phyloP scores from a whole-genome alignment of 257 asterid genomes.

The Nicotiana undulata region DNA sequence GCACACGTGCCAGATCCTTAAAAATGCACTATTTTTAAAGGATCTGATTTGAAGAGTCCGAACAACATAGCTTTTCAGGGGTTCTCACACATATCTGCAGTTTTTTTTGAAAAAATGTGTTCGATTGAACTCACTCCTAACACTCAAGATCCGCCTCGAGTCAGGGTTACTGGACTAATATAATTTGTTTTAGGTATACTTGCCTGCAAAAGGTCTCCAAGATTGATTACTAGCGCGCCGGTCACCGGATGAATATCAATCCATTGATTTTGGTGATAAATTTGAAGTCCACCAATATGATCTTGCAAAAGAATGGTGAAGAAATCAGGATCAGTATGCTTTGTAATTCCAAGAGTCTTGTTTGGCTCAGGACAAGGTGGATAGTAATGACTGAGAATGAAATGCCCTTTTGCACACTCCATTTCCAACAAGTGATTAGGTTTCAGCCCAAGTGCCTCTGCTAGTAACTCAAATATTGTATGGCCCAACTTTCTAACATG shows the following conservation, averaged over 20 bases:
- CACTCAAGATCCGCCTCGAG: neutral
- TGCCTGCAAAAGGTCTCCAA: constrained; percentile 18
- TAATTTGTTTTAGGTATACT: neutral
- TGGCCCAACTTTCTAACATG: neutral
- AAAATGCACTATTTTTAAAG: too few species aligned
- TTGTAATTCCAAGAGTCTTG: constrained; percentile 5
- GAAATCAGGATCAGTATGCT: constrained; percentile 14
- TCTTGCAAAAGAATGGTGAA: constrained; percentile 17
- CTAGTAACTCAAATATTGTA: constrained; percentile 4
- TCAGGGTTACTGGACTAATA: neutral
- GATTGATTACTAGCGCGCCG: constrained; percentile 11
- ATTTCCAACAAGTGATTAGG: constrained; percentile 8
- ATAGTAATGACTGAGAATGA: constrained; percentile 11
- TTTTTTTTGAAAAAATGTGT: neutral
- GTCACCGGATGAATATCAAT: neutral
- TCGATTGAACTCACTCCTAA: neutral
- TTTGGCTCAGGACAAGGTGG: constrained; percentile 19
- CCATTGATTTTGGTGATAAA: constrained; percentile 16
- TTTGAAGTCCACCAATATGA: constrained; percentile 16
- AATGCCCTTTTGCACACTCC: constrained; percentile 18
- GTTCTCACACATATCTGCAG: neutral
- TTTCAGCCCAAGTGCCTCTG: constrained; percentile 14
- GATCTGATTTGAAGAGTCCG: too few species aligned
- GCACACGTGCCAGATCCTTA: too few species aligned
- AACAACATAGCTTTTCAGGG: too few species aligned